Evolutionary conservation across 169 alveolate species (phyloP), one percentile per base, ranked within the genome.

Genomic region (Ichthyophthirius multifiliis): DNA sequence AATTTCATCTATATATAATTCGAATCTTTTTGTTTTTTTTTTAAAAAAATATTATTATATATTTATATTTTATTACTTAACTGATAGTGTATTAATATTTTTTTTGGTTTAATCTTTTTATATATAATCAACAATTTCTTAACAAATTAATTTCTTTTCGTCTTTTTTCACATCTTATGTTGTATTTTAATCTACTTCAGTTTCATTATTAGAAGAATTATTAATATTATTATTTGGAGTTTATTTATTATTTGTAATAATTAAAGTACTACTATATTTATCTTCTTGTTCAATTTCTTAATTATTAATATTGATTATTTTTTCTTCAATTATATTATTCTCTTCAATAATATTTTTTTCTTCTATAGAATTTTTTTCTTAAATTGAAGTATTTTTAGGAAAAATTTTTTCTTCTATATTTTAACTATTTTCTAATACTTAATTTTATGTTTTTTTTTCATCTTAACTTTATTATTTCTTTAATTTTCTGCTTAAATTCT

Each of bases 1-100:
- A 5, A 43, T 55, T 63, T 84, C 86, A 7, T 45, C 75, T 0
- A 88, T 90, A 43, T 88, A 88, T 23, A 88, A 37, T 32, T 88
- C 93, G 34, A 84, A 41, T 43, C 93, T 88, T 3, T 43, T 62
- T 20, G 71, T 47, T 16, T 71, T n/a, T n/a, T n/a, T n/a, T n/a
- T n/a, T 1, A 55, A 1, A 15, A 20, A 27, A 55, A 20, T 13
- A 27, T 20, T 55, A 3, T 55, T 15, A 3, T 3, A 4, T 4
- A 20, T 18, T 55, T 55, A 23, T 15, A 55, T 55, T 15, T 27
- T 10, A 2, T 55, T 55, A 55, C 71, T 55, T 55, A 39, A 39
- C 71, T 55, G 71, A 55, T 37, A 67, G 55, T 10, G 86, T 81
- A 27, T 81, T 81, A 18, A 81, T 81, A 48, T 46, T 81, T 71